phyloP scores from a whole-genome alignment of 352 stramenopile genomes.

The Saprolegnia diclina region DNA sequence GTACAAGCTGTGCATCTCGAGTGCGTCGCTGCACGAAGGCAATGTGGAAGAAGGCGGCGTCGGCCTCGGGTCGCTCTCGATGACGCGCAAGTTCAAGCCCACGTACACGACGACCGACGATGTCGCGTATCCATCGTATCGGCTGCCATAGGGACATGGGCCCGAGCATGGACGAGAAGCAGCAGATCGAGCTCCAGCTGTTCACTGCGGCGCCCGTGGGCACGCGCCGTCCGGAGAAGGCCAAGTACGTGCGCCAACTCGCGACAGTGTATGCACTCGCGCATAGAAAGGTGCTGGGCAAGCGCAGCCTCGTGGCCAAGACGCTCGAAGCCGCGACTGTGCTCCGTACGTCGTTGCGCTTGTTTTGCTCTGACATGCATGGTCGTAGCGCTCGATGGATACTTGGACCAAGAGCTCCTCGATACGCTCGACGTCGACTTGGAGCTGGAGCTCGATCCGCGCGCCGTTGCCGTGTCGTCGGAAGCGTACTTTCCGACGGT shows the following conservation, averaged over 20 bases:
- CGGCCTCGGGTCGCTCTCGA: background rate
- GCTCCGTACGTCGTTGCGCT: background rate
- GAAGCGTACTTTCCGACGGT: slow-evolving; percentile 98
- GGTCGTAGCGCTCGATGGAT: background rate
- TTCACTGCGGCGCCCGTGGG: slow-evolving; percentile 83
- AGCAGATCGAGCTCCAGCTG: slow-evolving; percentile 80
- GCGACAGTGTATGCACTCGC: too few species aligned
- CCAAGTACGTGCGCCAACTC: background rate
- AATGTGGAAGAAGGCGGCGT: slow-evolving; percentile 36
- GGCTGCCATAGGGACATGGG: background rate
- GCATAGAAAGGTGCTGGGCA: slow-evolving; percentile 26
- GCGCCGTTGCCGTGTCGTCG: slow-evolving; percentile 56
- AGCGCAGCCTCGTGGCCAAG: slow-evolving; percentile 13
- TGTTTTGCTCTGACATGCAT: background rate
- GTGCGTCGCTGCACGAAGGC: slow-evolving; percentile 56
- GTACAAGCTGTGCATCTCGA: slow-evolving; percentile 71
- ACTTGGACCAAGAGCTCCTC: background rate
- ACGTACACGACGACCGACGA: background rate
- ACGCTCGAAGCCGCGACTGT: background rate
- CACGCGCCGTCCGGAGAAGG: slow-evolving; percentile 39
- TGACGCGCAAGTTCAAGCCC: background rate
- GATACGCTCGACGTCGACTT: slow-evolving; percentile 1
- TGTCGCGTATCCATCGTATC: background rate
- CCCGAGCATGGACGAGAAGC: slow-evolving; percentile 44
- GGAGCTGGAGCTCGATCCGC: slow-evolving; percentile 65